phyloP scores from a whole-genome alignment of 257 asterid genomes.

The Vinca minor region DNA sequence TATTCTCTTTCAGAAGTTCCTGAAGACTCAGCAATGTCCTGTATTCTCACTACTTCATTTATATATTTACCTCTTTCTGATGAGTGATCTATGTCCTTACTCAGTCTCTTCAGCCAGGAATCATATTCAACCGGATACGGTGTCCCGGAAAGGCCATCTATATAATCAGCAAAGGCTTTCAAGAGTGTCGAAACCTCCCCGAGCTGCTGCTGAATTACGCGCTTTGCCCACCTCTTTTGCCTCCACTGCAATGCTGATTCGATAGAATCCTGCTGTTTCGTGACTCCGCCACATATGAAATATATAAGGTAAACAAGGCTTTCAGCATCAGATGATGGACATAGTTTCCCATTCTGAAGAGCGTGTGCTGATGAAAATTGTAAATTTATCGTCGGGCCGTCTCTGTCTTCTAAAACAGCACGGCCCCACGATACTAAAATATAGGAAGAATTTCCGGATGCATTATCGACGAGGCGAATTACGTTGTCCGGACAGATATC shows the following conservation, averaged over 20 bases:
- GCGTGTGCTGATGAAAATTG: conserved; percentile 68
- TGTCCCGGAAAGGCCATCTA: conserved; percentile 65
- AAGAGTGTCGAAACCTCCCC: conserved; percentile 62
- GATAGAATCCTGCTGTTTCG: conserved; percentile 57
- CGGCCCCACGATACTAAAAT: conserved; percentile 71
- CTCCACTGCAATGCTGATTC: conserved; percentile 74
- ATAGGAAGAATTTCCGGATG: conserved; percentile 21
- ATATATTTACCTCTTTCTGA: conserved; percentile 48
- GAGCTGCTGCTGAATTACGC: conserved; percentile 47
- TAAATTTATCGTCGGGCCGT: conserved; percentile 56
- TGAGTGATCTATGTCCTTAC: conserved; percentile 39
- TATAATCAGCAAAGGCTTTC: conserved; percentile 74
- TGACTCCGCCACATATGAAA: conserved; percentile 51
- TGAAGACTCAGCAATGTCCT: conserved; percentile 51
- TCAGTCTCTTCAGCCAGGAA: conserved; percentile 55
- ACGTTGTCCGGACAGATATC: conserved; percentile 64
- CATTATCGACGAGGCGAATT: conserved; percentile 26
- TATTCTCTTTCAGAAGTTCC: conserved; percentile 30
- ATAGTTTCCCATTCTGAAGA: conserved; percentile 69
- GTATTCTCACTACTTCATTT: conserved; percentile 29
- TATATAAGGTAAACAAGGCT: conserved; percentile 59
- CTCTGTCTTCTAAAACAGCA: conserved; percentile 72
- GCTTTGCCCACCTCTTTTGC: conserved; percentile 58
- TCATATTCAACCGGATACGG: conserved; percentile 71
- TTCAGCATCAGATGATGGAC: conserved; percentile 75